Conservation (phyloP, 2,329 filamentous ascomycete genomes). For the Sporothrix euskadiensis region DNA sequence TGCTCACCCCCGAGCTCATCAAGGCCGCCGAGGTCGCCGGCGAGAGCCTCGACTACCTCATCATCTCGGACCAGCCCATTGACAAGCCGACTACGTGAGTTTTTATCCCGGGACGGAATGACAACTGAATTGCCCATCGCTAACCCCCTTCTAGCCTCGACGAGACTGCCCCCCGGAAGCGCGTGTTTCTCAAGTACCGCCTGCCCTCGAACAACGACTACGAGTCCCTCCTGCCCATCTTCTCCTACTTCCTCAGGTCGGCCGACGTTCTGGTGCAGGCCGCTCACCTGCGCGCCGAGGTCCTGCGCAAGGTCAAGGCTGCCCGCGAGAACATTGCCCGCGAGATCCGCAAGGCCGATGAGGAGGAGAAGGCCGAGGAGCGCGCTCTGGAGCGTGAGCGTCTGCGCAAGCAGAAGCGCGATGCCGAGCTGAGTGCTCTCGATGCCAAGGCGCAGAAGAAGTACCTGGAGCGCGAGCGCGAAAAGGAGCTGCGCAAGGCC, state of each 20-base stretch:
- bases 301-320: constrained; percentile 76
- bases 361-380: constrained; percentile 80
- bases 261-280: constrained; percentile 74
- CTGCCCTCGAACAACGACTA: constrained; percentile 66
- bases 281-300: constrained; percentile 88
- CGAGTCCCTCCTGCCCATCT: constrained; percentile 67
- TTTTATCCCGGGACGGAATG: neutral
- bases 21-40: constrained; percentile 77
- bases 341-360: constrained; percentile 75
- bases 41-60: constrained; percentile 79
- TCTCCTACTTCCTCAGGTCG: constrained; percentile 80
- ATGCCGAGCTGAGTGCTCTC: constrained; percentile 73
- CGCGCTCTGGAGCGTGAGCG: constrained; percentile 69
- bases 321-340: constrained; percentile 78
- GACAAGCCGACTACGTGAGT: constrained; percentile 83
- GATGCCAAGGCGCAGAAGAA: constrained; percentile 84
- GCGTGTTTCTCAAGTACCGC: constrained; percentile 75
- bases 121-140: neutral
- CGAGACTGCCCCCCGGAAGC: constrained; percentile 82
- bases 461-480: constrained; percentile 76
- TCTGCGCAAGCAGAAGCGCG: constrained; percentile 85
- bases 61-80: constrained; percentile 84
- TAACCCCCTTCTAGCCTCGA: constrained; percentile 61
- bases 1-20: constrained; percentile 86
- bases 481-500: constrained; percentile 65